Evolutionary conservation across 106 monocot genomes (phyloP).

Genomic region (Allium cepa): DNA sequence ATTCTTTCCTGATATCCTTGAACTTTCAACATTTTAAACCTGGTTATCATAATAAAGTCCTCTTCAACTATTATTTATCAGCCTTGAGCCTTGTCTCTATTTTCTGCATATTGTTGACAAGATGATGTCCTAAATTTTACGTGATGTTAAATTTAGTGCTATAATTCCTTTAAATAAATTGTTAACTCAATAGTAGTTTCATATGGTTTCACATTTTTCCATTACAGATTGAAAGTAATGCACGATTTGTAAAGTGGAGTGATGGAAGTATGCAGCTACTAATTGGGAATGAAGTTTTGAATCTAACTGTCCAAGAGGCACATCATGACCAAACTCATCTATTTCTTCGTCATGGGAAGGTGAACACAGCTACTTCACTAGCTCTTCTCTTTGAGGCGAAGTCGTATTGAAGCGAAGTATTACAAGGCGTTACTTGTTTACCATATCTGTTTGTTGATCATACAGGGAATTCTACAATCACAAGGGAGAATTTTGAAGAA

Average conservation of each 20-base stretch:
- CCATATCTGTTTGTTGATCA: neutral
- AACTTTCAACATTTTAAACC: too few relatives aligned
- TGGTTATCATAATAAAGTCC: too few relatives aligned
- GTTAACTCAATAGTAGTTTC: too few relatives aligned
- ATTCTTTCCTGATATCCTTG: too few relatives aligned
- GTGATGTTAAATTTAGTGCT: too few relatives aligned
- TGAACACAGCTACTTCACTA: conserved; percentile 3
- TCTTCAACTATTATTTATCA: too few relatives aligned
- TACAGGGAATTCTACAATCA: conserved; percentile 93
- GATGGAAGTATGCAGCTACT: conserved; percentile 90
- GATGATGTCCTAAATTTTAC: too few relatives aligned
- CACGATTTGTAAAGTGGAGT: conserved; percentile 92
- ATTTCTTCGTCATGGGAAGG: conserved; percentile 94
- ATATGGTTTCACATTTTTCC: conserved; percentile 7
- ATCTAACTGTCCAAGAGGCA: conserved; percentile 84
- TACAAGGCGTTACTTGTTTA: conserved; percentile 3
- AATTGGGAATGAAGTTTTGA: conserved; percentile 98
- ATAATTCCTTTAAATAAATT: too few relatives aligned
- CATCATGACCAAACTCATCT: conserved; percentile 93
- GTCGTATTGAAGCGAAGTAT: neutral
- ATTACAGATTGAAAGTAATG: conserved; percentile 95
- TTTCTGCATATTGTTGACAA: too few relatives aligned
- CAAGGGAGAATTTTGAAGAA: conserved; percentile 92
- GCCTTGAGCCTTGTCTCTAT: too few relatives aligned
- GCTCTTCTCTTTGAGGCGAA: neutral